Conservation (phyloP, 495 filamentous ascomycete genomes). For the Lophium mytilinum region DNA sequence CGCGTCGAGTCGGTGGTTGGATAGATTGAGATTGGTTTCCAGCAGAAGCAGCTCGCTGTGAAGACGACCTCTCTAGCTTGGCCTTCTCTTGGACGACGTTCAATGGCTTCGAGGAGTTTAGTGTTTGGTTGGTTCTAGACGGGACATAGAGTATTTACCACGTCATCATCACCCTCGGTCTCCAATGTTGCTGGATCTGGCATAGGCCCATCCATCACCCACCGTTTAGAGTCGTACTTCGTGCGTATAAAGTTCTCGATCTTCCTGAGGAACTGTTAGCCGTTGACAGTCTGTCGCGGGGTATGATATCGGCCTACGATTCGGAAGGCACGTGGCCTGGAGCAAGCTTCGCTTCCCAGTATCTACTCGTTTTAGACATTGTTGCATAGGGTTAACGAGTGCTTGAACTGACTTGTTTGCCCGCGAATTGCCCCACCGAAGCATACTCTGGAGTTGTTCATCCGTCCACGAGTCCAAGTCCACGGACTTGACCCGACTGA, state of each 20-base stretch:
- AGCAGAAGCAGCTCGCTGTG: conserved; percentile 39
- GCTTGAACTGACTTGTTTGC: conserved; percentile 71
- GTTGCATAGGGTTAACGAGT: not conserved
- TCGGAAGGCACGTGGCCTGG: conserved; percentile 93
- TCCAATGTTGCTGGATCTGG: conserved; percentile 85
- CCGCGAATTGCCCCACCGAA: conserved; percentile 89
- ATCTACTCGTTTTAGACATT: conserved; percentile 37
- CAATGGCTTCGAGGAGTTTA: conserved; percentile 45
- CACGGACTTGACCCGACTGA: conserved; percentile 94
- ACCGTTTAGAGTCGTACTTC: conserved; percentile 96
- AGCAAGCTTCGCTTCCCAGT: conserved; percentile 95
- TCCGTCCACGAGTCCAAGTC: conserved; percentile 98
- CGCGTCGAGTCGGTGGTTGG: conserved; percentile 35
- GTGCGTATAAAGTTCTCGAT: conserved; percentile 99
- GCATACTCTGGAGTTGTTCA: conserved; percentile 84
- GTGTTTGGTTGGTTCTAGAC: not conserved
- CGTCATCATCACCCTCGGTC: conserved; percentile 64
- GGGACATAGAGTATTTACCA: conserved; percentile 1
- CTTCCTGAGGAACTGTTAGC: conserved; percentile 47
- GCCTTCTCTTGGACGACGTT: conserved; percentile 67
- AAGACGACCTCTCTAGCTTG: conserved; percentile 55
- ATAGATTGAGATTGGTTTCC: conserved; percentile 36
- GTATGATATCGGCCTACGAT: conserved; percentile 44
- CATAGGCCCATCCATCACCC: conserved; percentile 94
- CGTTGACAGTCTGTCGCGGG: not conserved